Evolutionary conservation across 257 asterid species (phyloP).

Genomic region (Nicotiana undulata): DNA sequence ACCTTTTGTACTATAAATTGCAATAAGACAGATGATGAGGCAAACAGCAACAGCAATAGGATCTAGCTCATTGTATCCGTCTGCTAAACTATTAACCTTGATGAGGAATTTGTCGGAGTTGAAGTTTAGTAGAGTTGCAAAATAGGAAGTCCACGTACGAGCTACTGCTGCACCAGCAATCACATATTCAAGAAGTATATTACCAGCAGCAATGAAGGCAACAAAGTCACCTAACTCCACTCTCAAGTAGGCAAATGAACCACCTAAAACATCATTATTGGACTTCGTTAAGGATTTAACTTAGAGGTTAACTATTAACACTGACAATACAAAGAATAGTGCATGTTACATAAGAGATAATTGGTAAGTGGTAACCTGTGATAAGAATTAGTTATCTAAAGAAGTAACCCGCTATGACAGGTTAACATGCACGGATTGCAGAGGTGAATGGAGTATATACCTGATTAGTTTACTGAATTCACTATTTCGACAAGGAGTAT

Average conservation of each 20-base stretch:
- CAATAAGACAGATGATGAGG: background rate
- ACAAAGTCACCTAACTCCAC: conserved; percentile 5
- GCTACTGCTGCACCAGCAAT: conserved; percentile 11
- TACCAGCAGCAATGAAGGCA: conserved; percentile 10
- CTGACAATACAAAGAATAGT: no score
- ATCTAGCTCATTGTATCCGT: background rate
- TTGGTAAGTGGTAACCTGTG: no score
- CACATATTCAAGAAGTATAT: conserved; percentile 4
- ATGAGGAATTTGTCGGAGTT: background rate
- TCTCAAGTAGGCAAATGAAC: conserved; percentile 4
- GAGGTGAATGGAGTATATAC: no score
- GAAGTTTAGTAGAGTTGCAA: conserved; percentile 2
- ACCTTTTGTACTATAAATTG: background rate
- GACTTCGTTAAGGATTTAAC: background rate
- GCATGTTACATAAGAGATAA: no score
- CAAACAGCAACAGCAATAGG: conserved; percentile 9
- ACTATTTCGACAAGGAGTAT: no score
- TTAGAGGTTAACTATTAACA: no score
- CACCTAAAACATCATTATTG: background rate
- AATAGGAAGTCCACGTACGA: conserved; percentile 8
- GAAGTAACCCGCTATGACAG: no score
- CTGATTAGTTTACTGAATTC: no score
- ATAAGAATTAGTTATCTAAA: no score
- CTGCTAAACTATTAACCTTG: conserved; percentile 2
- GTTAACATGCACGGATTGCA: no score